Evolutionary conservation across 208 protist genomes (phyloP).

Genomic region (Lotmaria passim): DNA sequence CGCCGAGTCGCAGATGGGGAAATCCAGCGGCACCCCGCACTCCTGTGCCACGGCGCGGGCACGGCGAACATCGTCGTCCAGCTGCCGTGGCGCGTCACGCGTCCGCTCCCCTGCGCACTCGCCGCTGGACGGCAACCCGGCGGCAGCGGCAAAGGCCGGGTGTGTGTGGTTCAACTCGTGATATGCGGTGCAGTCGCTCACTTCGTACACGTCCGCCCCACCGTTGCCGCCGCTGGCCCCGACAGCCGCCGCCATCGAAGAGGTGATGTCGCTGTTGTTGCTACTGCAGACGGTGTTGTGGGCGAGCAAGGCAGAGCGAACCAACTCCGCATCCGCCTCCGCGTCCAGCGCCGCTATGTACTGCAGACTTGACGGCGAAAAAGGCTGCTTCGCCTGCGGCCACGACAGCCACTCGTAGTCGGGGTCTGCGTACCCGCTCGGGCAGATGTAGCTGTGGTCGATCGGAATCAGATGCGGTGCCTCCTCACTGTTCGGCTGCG

Average conservation of each 20-base stretch:
- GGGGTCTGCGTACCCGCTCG: constrained; percentile 71
- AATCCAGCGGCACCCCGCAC: background rate
- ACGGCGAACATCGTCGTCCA: constrained; percentile 13
- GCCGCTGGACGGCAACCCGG: constrained; percentile 3
- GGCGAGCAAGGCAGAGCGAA: constrained; percentile 42
- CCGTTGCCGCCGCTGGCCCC: background rate
- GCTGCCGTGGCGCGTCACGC: background rate
- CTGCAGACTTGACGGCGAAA: constrained; percentile 41
- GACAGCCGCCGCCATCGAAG: background rate
- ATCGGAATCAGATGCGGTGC: constrained; percentile 73
- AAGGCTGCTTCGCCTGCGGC: constrained; percentile 73
- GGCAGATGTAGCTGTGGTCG: constrained; percentile 88
- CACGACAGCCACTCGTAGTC: constrained; percentile 88
- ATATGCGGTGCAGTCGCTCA: background rate
- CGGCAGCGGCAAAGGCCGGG: background rate
- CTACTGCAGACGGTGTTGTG: background rate
- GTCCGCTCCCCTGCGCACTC: constrained; percentile 8
- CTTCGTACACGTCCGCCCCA: background rate
- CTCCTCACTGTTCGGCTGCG: background rate
- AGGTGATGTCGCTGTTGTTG: background rate
- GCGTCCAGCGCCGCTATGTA: constrained; percentile 67
- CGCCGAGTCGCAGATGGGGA: background rate
- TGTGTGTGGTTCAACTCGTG: background rate
- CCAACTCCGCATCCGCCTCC: constrained; percentile 58
- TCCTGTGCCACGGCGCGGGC: constrained; percentile 8